Conservation (phyloP, 371 early-diverging fungal species). For the Chytridiales sp. region DNA sequence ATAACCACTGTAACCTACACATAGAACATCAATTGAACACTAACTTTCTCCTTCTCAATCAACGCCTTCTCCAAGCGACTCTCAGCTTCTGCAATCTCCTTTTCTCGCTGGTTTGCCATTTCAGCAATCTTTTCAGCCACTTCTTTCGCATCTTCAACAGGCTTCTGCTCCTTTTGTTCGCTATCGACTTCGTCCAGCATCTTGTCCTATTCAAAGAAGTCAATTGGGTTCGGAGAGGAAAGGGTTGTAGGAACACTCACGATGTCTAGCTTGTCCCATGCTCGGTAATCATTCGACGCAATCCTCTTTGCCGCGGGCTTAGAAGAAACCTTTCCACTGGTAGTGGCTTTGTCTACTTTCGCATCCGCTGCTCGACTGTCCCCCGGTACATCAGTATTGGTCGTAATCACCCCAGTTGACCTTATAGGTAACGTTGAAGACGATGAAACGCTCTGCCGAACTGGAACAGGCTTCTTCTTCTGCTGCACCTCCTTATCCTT, state of each 20-base stretch:
- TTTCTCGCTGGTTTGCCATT: neutral
- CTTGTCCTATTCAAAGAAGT: neutral
- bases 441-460: slow-evolving; percentile 1
- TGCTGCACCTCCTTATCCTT: slow-evolving; percentile 18
- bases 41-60: slow-evolving; percentile 67
- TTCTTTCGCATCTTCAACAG: slow-evolving; percentile 20
- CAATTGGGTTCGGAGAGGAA: neutral
- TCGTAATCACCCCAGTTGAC: slow-evolving; percentile 1
- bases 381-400: neutral
- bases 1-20: neutral
- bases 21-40: neutral
- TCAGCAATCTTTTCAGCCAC: neutral
- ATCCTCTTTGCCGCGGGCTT: slow-evolving; percentile 2
- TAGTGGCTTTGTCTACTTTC: neutral
- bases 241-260: slow-evolving; percentile 24
- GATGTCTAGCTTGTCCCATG: slow-evolving; percentile 59
- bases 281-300: slow-evolving; percentile 37
- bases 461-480: neutral
- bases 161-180: neutral
- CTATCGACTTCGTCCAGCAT: neutral
- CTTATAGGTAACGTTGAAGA: neutral
- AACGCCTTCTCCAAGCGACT: slow-evolving; percentile 42
- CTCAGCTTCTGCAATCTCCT: slow-evolving; percentile 17
- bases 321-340: neutral
- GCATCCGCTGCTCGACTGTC: neutral